These are phyloP conservation scores for Phoenix roebelenii DNA, from an alignment of 176 grass and related monocot species.

Conservation along the genomic window DNA sequence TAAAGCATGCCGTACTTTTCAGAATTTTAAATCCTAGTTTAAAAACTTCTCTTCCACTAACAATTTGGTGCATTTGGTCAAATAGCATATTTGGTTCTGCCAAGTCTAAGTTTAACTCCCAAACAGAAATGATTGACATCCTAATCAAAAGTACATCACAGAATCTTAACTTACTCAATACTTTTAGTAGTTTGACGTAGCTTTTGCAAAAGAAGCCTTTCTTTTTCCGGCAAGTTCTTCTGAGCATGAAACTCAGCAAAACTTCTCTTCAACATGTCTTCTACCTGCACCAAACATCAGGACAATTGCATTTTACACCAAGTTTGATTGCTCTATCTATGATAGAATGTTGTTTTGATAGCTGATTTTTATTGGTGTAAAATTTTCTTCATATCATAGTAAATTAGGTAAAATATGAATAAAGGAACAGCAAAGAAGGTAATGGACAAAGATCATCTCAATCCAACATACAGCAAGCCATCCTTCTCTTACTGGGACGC, in stretches of 20 bases:
- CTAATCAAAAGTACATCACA: neutral
- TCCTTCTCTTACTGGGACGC: no score
- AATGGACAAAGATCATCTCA: no score
- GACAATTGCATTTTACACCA: neutral
- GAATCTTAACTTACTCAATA: slow-evolving; percentile 54
- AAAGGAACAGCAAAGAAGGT: no score
- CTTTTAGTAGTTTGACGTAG: slow-evolving; percentile 55
- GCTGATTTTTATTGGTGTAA: no score
- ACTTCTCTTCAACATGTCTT: slow-evolving; percentile 99
- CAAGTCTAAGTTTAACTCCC: neutral
- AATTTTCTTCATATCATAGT: no score
- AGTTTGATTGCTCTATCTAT: no score
- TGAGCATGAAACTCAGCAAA: slow-evolving; percentile 94
- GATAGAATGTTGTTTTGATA: no score
- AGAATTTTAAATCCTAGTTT: no score
- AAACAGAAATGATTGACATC: no score
- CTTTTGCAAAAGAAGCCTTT: slow-evolving; percentile 75
- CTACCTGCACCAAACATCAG: slow-evolving; percentile 45
- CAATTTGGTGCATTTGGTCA: neutral
- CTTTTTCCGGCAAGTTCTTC: slow-evolving; percentile 95
- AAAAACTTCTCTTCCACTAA: neutral
- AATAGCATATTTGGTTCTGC: neutral
- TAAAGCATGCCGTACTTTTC: no score
- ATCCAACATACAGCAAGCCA: no score
- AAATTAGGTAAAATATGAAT: no score